A percentile compares a stretch with the other conserved stretches of the same genome.
Conservation (phyloP, 805 yeast species). For the Wickerhamiella alocasiicola region DNA sequence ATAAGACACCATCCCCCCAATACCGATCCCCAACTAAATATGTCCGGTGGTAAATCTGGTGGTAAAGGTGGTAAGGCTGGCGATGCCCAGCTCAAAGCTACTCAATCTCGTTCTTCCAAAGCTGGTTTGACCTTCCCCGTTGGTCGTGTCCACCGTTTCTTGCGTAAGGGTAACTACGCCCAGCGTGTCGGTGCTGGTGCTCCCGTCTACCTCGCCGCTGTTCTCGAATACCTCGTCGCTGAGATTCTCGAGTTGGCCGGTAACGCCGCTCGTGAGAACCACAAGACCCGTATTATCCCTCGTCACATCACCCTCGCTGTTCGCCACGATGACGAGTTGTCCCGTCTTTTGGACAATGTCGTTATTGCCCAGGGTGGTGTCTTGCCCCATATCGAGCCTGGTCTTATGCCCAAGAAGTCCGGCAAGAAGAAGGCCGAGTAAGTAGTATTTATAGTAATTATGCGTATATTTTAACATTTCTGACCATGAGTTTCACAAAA, state of each 20-base stretch:
- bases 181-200: conserved; percentile 73
- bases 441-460: no score
- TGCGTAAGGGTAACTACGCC: conserved; percentile 69
- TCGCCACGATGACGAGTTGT: conserved; percentile 96
- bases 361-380: conserved; percentile 99
- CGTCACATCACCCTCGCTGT: conserved; percentile 94
- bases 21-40: no score
- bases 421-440: conserved; percentile 31
- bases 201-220: conserved; percentile 92
- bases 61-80: conserved; percentile 93
- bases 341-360: conserved; percentile 73
- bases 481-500: no score
- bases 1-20: no score
- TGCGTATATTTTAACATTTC: no score
- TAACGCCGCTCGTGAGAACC: conserved; percentile 92
- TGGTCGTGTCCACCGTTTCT: conserved; percentile 95
- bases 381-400: conserved; percentile 82
- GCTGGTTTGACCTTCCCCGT: conserved; percentile 59
- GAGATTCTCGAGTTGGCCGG: conserved; percentile 97
- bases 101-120: conserved; percentile 96
- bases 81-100: conserved; percentile 73
- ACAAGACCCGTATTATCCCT: conserved; percentile 94
- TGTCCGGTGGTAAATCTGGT: conserved; percentile 73
- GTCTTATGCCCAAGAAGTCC: conserved; percentile 50
- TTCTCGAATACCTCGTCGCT: conserved; percentile 89